phyloP scores from a whole-genome alignment of 2,329 filamentous ascomycete genomes.

The Monilinia aucupariae region DNA sequence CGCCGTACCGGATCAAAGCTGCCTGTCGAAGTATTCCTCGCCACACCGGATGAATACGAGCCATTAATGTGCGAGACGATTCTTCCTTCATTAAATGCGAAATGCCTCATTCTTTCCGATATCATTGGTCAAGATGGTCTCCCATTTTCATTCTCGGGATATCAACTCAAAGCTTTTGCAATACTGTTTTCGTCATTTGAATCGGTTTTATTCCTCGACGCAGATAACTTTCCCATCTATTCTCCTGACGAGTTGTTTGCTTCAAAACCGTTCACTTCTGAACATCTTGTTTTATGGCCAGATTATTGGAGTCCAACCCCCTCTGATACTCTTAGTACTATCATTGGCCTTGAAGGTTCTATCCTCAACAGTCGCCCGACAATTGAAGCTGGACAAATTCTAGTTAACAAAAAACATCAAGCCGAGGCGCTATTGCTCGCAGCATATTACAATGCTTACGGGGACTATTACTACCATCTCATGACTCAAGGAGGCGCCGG shows the following conservation, averaged over 20 bases:
- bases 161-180: slow-evolving; percentile 39
- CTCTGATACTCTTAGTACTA: slow-evolving; percentile 28
- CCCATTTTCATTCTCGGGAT: slow-evolving; percentile 34
- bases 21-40: slow-evolving; percentile 41
- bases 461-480: slow-evolving; percentile 25
- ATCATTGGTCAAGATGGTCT: slow-evolving; percentile 9
- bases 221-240: slow-evolving; percentile 42
- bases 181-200: slow-evolving; percentile 47
- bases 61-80: slow-evolving; percentile 37
- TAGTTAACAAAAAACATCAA: slow-evolving; percentile 42
- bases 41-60: slow-evolving; percentile 37
- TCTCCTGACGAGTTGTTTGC: slow-evolving; percentile 41
- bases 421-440: slow-evolving; percentile 41
- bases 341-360: slow-evolving; percentile 2
- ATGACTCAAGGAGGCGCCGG: slow-evolving; percentile 41
- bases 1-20: slow-evolving; percentile 36
- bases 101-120: slow-evolving; percentile 35
- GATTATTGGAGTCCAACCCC: slow-evolving; percentile 42
- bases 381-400: slow-evolving; percentile 37
- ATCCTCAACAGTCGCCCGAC: slow-evolving; percentile 33
- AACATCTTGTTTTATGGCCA: slow-evolving; percentile 43
- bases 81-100: slow-evolving; percentile 38
- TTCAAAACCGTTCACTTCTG: slow-evolving; percentile 39
- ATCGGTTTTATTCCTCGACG: slow-evolving; percentile 46
- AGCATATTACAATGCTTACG: slow-evolving; percentile 46